Base-by-base conservation (phyloP, 306 rosid genomes). In the Mucuna pruriens region DNA sequence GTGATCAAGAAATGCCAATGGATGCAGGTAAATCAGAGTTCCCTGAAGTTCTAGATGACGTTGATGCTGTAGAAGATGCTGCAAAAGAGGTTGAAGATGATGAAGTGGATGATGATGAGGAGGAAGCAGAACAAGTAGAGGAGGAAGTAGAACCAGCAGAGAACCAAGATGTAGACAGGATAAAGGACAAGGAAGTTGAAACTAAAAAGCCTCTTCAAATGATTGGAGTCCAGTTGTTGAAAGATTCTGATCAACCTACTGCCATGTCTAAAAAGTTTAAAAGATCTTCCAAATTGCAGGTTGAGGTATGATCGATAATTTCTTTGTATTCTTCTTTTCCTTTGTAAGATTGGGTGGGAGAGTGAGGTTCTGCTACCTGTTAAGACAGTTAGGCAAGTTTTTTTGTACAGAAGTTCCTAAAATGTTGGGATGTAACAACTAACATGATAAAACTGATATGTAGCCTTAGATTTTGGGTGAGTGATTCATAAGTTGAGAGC, bases 191-290 rank as follows among this genome's bases (percentile, higher is more conserved):
- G 86, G 97, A 85, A 85, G 89, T 79, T 80, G 95, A 89, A 93
- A 85, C 92, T 70, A 88, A 93, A 85, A 90, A 82, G 60, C 92
- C 99, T 84, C 97, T 93, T 85, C 98, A 95, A 86, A 95, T 95
- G 99, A 93, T 95, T 74, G 99, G 99, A 66, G 88, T 95, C 69
- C 97, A 95, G 80, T 74, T 95, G 82, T 84, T 95, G 85, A 93
- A 95, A 88, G 99, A 95, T 86, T 83, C 88, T 57, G 92, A 91
- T 71, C 90, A 83, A 83, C 79, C 83, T 33, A 83, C 89, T 58
- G 16, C 89, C 51, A 57, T 84, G 65, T 93, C 97, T 71, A 93
- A 93, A 84, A 93, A 91, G 86, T 86, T 76, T 16, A 93, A 78
- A 85, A 89, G 85, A 57, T 60, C 89, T 26, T 54, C 90, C 71